Base-by-base conservation (phyloP, 208 protist species). In the Wallacemonas sp. region DNA sequence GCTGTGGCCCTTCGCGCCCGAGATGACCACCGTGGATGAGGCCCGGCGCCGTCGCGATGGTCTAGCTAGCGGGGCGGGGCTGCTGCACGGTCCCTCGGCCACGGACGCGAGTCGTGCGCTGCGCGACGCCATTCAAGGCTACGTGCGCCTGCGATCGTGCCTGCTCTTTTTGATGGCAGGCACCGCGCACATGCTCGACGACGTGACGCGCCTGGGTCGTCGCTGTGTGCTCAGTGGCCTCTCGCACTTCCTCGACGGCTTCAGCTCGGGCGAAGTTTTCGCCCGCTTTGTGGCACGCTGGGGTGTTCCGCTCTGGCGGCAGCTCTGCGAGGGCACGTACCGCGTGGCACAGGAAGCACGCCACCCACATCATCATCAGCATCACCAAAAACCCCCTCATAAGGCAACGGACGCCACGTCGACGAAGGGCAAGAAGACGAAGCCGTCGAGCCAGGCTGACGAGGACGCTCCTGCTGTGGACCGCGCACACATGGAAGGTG, bases 251-350 rank as follows among this genome's bases (percentile, higher is more conserved):
- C 62, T 50, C 33, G 31, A 57, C 36, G 77, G 77, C 5, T 69
- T 83, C 48, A 72, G 68, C 63, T 38, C 74, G 23, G 61, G 49
- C 2, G 41, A 45, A 4, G 26, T 65, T 29, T 42, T 83, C 8
- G 44, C 66, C n/a, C 63, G 77, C 23, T 89, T 92, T 50, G 68
- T 77, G 28, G 49, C 55, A 62, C 52, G n/a, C 33, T 92, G 86
- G 86, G 82, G 71, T 0, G 67, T 89, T n/a, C 73, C 74, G 45
- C 67, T 92, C 50, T 92, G 79, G 82, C 12, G 85, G 1, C 80
- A 66, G 64, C 70, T 83, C 42, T 92, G 86, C 71, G 70, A 81
- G 20, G 71, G 70, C 25, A 61, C 31, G 11, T 59, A 42, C n/a
- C 52, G 52, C 3, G n/a, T 25, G n/a, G 26, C 10, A 10, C 57